A percentile compares a stretch with the other conserved stretches of the same genome.
Conservation (phyloP, 257 asterid species). For the Solanum pimpinellifolium region DNA sequence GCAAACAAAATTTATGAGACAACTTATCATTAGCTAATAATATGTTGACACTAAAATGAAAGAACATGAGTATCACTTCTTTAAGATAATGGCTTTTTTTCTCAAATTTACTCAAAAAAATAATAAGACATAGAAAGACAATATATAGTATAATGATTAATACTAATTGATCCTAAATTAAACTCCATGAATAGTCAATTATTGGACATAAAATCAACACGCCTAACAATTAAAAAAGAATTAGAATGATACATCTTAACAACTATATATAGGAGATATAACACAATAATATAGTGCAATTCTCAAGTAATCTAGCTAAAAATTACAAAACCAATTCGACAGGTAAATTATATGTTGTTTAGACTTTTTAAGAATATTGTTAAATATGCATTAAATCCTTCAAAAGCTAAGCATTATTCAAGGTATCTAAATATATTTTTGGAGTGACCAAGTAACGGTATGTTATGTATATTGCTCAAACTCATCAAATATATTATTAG, state of each 20-base stretch:
- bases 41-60: background rate
- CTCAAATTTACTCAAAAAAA: background rate
- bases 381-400: background rate
- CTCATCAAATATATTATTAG: background rate
- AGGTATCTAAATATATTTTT: no score
- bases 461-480: background rate
- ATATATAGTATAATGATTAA: background rate
- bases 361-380: background rate
- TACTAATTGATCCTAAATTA: background rate
- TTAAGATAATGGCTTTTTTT: background rate
- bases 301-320: background rate
- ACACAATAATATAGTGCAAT: background rate
- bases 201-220: background rate
- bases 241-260: constrained; percentile 6
- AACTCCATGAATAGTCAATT: background rate
- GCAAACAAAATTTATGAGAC: background rate
- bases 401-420: background rate
- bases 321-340: background rate
- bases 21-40: background rate
- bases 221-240: background rate
- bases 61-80: background rate
- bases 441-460: background rate
- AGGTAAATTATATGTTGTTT: background rate
- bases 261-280: constrained; percentile 1
- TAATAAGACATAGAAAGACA: background rate